A percentile compares a stretch with the other conserved stretches of the same genome.
Conservation (phyloP, 2,329 filamentous ascomycete species). For the Corniculantispora saksenae region DNA sequence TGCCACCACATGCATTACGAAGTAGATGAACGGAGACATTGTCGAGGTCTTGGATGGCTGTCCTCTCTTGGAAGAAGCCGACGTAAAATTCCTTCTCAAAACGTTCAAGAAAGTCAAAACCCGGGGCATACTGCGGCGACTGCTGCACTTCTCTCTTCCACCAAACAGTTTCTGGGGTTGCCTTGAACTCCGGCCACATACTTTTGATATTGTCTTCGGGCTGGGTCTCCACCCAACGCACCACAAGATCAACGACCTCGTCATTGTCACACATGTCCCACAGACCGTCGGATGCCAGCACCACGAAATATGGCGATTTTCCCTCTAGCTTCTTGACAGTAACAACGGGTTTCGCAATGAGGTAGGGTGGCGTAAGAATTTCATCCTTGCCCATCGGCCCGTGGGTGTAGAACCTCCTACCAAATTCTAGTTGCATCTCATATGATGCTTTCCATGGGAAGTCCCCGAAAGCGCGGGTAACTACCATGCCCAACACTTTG, state of each 20-base stretch:
- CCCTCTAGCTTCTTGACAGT: conserved; percentile 53
- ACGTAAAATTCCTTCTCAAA: conserved; percentile 6
- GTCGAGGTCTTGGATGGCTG: conserved; percentile 36
- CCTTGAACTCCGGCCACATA: background rate
- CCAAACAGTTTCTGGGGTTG: conserved; percentile 2
- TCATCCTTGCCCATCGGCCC: conserved; percentile 33
- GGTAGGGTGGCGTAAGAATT: conserved; percentile 58
- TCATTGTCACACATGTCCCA: conserved; percentile 58
- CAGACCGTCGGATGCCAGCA: conserved; percentile 60
- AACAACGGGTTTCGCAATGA: conserved; percentile 64
- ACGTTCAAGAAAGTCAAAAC: conserved; percentile 11
- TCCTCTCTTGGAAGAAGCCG: conserved; percentile 10
- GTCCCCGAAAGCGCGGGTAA: conserved; percentile 65
- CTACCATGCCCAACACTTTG: conserved; percentile 56
- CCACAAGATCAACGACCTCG: conserved; percentile 55
- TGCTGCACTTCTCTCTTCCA: background rate
- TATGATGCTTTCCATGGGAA: conserved; percentile 62
- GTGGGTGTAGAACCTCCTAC: conserved; percentile 48
- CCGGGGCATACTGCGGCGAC: background rate
- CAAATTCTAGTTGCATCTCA: conserved; percentile 31
- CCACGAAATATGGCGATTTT: conserved; percentile 49
- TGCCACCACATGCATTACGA: conserved; percentile 73
- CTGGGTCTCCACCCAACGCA: conserved; percentile 44
- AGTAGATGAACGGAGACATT: conserved; percentile 77
- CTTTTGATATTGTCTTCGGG: background rate